Base-by-base conservation (phyloP, 1,139 yeast genomes). In the Magnusiomyces ingens region DNA sequence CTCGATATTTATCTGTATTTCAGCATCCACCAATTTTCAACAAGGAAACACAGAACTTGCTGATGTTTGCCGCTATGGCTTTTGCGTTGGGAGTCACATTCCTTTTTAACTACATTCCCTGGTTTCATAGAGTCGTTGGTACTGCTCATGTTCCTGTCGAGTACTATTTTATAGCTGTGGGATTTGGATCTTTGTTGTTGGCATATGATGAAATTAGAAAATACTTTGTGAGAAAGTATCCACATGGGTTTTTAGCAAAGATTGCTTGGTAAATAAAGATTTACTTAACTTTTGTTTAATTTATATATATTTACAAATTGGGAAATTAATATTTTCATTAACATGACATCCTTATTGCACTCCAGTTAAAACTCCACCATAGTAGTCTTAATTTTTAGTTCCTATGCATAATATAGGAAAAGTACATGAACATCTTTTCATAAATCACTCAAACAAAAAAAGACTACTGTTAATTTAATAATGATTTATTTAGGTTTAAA, bases 111-210 rank as follows among this genome's bases (percentile, higher is more conserved):
- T 49, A 49, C 41, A 74, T 74, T 49, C 78, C 78, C 5, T 69
- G 69, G 49, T 66, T 75, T 52, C 75, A 75, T 55, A 55, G 52
- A 1, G 66, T 65, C 5, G 62, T 76, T 59, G 71, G 68, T 1
- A 67, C 78, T 1, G 66, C 67, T 0, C 63, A 64, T 19, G 71
- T 75, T 12, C 78, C 78, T 1, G 76, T 71, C 11, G 75, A 74
- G 58, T 72, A 74, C 58, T 76, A 71, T 57, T 74, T 76, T 60
- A 69, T 75, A 50, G 75, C 80, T 1, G 52, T 76, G 38, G 79
- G 74, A 0, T 74, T 76, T 59, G 80, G 80, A 3, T 40, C 62
- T 3, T 60, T 70, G 13, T 68, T 75, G 2, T 59, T 76, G 47
- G 50, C 60, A 4, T 69, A 68, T 54, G 80, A 77, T 58, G 81